Evolutionary conservation across 2,329 filamentous ascomycete species (phyloP), one percentile per base, ranked within the genome.

Genomic region (Colletotrichum cereale): DNA sequence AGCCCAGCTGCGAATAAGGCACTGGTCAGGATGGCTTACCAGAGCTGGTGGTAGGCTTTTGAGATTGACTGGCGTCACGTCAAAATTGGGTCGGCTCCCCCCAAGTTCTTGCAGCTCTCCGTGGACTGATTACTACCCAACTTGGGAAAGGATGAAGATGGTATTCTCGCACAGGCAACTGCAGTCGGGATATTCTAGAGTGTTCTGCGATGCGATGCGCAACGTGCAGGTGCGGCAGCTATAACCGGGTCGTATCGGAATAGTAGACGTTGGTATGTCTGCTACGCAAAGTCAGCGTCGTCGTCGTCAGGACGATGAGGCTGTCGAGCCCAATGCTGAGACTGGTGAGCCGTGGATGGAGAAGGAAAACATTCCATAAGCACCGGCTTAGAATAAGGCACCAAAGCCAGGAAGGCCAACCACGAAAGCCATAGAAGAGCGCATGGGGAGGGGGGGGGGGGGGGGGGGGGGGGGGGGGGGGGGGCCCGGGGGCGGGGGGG

Each of bases 41-140:
- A 67, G 24, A 62, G 62, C 66, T 62, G 64, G 68, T 62, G 64
- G 68, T 55, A 62, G 50, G 36, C 47, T 71, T 67, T 50, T 48
- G 57, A 65, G 56, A 57, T 66, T 66, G 72, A 55, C 72, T 53
- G 55, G 64, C 60, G 64, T 64, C 72, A 72, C 60, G 64, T 64
- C 72, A 72, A 72, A 72, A 61, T 72, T 73, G 61, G 72, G 60
- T 72, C 65, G 60, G 48, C 64, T 69, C 18, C 31, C 68, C 53
- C 69, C 64, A 57, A 71, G 52, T 62, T 71, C 48, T 72, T 72
- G 44, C 64, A 50, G 44, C 50, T 62, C 26, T 58, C 63, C 62
- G 68, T 65, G 53, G 68, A 40, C 58, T 66, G 70, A 70, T 72
- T 65, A 67, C 62, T 60, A 66, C 60, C 66, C 66, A 64, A 65